A percentile compares a stretch with the other conserved stretches of the same genome.
These are phyloP conservation scores for Hypoxylon cercidicola DNA, from an alignment of 495 filamentous ascomycete genomes.

Conservation along the genomic window DNA sequence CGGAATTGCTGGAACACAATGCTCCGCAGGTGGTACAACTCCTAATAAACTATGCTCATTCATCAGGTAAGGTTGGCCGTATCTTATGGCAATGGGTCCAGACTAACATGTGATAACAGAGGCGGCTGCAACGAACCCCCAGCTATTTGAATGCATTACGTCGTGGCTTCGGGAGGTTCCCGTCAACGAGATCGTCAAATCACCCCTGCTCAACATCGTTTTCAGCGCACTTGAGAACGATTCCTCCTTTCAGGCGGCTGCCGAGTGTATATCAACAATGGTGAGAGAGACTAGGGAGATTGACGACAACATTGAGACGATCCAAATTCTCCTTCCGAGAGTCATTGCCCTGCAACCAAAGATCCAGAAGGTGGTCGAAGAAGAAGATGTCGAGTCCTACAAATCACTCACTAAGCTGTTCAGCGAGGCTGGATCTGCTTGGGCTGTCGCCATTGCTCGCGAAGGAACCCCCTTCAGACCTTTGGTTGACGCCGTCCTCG, in stretches of 20 bases:
- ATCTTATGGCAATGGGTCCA: neutral
- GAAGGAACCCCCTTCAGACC: conserved; percentile 81
- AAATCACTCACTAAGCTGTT: conserved; percentile 90
- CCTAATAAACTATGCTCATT: conserved; percentile 87
- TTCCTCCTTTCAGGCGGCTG: conserved; percentile 84
- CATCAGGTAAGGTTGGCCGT: conserved; percentile 73
- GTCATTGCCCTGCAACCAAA: conserved; percentile 81
- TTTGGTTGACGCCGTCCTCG: conserved; percentile 89
- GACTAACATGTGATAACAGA: conserved; percentile 49
- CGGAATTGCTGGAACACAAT: conserved; percentile 90
- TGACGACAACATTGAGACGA: conserved; percentile 82
- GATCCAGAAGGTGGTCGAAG: conserved; percentile 76
- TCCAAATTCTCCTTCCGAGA: conserved; percentile 85
- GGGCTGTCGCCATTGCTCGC: conserved; percentile 89
- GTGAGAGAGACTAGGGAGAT: conserved; percentile 94
- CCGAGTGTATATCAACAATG: conserved; percentile 91
- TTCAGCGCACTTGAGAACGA: conserved; percentile 79
- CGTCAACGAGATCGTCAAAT: conserved; percentile 82
- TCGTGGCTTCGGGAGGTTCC: conserved; percentile 96
- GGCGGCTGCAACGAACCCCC: conserved; percentile 84
- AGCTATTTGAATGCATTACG: conserved; percentile 91
- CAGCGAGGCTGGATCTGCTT: conserved; percentile 92
- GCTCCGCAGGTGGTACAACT: conserved; percentile 85
- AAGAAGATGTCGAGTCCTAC: conserved; percentile 87
- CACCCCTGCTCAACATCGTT: conserved; percentile 83